Conservation (phyloP, 177 flowering plant species). For the Vitis hybrid region DNA sequence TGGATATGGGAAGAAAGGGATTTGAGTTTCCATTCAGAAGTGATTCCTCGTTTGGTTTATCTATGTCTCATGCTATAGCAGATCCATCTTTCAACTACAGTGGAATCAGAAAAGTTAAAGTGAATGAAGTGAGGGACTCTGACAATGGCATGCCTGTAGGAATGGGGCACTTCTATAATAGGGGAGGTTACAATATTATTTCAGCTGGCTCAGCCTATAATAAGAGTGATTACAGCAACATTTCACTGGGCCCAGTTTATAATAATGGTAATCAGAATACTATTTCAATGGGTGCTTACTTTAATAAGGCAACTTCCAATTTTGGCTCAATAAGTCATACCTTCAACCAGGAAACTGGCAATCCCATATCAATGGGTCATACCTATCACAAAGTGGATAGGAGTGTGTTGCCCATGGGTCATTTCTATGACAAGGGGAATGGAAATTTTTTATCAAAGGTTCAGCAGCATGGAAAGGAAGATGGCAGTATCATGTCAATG, state of each 20-base stretch:
- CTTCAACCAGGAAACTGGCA: conserved; percentile 28
- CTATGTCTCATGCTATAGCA: conserved; percentile 30
- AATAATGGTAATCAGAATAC: conserved; percentile 17
- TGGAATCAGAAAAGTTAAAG: conserved; percentile 35
- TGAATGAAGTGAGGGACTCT: conserved; percentile 35
- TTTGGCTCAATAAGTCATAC: conserved; percentile 27
- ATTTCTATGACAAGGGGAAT: conserved; percentile 25
- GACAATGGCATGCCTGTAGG: conserved; percentile 24
- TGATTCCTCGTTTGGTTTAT: conserved; percentile 25
- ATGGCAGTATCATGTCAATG: conserved; percentile 18
- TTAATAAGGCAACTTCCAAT: conserved; percentile 21
- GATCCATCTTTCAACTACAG: conserved; percentile 30
- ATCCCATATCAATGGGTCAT: conserved; percentile 27
- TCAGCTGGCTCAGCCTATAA: conserved; percentile 13
- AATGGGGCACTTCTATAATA: conserved; percentile 15
- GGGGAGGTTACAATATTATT: conserved; percentile 13
- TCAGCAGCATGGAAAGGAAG: conserved; percentile 20
- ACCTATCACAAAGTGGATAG: conserved; percentile 20
- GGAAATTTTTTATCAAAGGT: conserved; percentile 28
- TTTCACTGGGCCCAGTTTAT: conserved; percentile 22
- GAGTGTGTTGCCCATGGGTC: conserved; percentile 24
- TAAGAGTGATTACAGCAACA: conserved; percentile 12
- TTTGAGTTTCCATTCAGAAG: conserved; percentile 24
- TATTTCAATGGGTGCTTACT: conserved; percentile 23
- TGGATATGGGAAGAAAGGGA: conserved; percentile 26